A percentile compares a stretch with the other conserved stretches of the same genome.
Evolutionary conservation across 768 basidiomycete species (phyloP).

Genomic region (Amanita brunnescens): DNA sequence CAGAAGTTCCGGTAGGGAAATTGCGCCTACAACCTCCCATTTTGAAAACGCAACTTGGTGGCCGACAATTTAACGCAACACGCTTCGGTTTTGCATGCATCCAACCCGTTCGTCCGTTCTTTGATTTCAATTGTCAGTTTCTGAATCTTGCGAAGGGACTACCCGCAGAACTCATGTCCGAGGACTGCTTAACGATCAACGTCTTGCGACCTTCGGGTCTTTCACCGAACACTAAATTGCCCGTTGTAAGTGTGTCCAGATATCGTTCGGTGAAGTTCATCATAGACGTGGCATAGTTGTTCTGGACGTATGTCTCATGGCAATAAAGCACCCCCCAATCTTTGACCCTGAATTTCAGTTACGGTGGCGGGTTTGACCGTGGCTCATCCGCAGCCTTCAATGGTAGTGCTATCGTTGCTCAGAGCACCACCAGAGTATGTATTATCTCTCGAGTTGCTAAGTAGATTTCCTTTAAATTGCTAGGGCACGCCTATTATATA

Average conservation of each 20-base stretch:
- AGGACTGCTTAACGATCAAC: constrained; percentile 43
- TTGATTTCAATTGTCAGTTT: neutral
- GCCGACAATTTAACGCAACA: constrained; percentile 19
- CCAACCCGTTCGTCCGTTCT: constrained; percentile 13
- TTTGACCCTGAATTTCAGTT: neutral
- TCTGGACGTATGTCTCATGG: constrained; percentile 1
- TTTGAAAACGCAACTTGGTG: constrained; percentile 13
- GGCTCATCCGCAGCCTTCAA: constrained; percentile 20
- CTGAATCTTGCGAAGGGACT: neutral
- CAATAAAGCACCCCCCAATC: neutral
- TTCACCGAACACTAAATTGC: constrained; percentile 4
- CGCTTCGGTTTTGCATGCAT: constrained; percentile 21
- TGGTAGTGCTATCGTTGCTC: constrained; percentile 18
- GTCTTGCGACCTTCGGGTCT: constrained; percentile 31
- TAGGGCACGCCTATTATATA: constrained; percentile 34
- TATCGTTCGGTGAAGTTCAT: neutral
- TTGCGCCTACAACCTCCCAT: constrained; percentile 23
- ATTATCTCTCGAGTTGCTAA: neutral
- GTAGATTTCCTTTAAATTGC: neutral
- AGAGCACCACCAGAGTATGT: constrained; percentile 18
- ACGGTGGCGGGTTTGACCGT: constrained; percentile 15
- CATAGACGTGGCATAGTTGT: neutral
- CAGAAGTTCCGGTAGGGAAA: constrained; percentile 21
- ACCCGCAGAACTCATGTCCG: constrained; percentile 19
- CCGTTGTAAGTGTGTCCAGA: constrained; percentile 9